phyloP scores from a whole-genome alignment of 2,329 filamentous ascomycete genomes.

The Pseudogymnoascus sp. region DNA sequence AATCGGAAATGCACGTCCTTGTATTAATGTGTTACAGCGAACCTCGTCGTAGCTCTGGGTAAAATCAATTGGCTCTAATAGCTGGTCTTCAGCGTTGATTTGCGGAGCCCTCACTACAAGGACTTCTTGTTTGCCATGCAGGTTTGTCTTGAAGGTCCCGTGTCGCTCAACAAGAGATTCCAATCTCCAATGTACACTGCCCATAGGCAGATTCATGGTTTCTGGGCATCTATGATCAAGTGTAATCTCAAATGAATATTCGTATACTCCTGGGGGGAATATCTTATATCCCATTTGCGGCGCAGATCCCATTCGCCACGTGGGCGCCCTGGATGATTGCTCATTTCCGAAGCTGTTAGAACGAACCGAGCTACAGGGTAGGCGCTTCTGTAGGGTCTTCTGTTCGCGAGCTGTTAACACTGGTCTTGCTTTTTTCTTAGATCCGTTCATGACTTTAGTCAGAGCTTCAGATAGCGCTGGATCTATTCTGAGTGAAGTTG shows the following conservation, averaged over 20 bases:
- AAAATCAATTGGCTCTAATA: slow-evolving; percentile 69
- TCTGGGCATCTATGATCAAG: slow-evolving; percentile 72
- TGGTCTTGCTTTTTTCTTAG: neutral
- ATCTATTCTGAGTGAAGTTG: slow-evolving; percentile 21
- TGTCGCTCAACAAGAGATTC: slow-evolving; percentile 63
- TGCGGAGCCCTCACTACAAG: slow-evolving; percentile 61
- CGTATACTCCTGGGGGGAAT: slow-evolving; percentile 45
- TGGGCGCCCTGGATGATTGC: slow-evolving; percentile 47
- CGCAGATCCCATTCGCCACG: slow-evolving; percentile 32
- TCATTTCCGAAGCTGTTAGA: slow-evolving; percentile 63
- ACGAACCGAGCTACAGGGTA: slow-evolving; percentile 59
- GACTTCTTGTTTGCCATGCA: slow-evolving; percentile 61
- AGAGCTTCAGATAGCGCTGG: neutral
- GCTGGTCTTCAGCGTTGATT: slow-evolving; percentile 64
- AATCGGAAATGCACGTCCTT: slow-evolving; percentile 68
- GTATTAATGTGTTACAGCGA: slow-evolving; percentile 40
- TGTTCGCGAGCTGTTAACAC: neutral
- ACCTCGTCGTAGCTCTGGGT: slow-evolving; percentile 73
- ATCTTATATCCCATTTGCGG: slow-evolving; percentile 62
- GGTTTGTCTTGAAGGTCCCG: slow-evolving; percentile 63
- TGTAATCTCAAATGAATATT: slow-evolving; percentile 67
- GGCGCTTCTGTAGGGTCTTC: slow-evolving; percentile 51
- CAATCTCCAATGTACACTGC: slow-evolving; percentile 62
- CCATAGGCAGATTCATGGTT: slow-evolving; percentile 65
- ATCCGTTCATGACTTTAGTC: neutral